phyloP scores from a whole-genome alignment of 495 filamentous ascomycete species.

The Cladorrhinum samala region DNA sequence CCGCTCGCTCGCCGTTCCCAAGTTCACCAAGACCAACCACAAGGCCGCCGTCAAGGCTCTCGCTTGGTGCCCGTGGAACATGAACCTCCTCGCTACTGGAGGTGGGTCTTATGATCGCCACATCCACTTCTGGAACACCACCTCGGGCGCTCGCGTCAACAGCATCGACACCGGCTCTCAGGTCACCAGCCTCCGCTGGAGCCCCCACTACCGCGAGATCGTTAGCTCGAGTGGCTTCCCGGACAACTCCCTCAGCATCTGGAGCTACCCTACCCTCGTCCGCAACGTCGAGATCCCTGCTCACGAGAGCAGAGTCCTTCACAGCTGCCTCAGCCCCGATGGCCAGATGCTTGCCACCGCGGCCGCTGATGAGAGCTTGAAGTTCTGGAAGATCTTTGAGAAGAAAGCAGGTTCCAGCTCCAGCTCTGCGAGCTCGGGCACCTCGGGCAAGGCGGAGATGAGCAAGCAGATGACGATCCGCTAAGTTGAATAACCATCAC shows the following conservation, averaged over 20 bases:
- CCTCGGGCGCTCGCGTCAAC: constrained; percentile 93
- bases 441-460: constrained; percentile 57
- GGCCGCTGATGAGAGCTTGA: constrained; percentile 90
- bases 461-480: constrained; percentile 97
- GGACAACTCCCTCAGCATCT: constrained; percentile 97
- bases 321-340: constrained; percentile 91
- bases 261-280: constrained; percentile 94
- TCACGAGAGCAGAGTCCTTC: constrained; percentile 94
- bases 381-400: constrained; percentile 99
- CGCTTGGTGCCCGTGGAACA: constrained; percentile 98
- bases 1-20: constrained; percentile 81
- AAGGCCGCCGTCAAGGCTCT: constrained; percentile 97
- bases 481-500: constrained; percentile 38
- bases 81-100: constrained; percentile 91
- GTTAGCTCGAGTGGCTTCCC: constrained; percentile 95
- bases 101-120: constrained; percentile 94
- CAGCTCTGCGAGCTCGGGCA: constrained; percentile 52
- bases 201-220: constrained; percentile 93
- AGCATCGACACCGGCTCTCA: constrained; percentile 97
- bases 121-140: constrained; percentile 99
- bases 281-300: constrained; percentile 98
- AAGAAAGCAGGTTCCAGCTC: constrained; percentile 74
- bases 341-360: constrained; percentile 96
- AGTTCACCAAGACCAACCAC: constrained; percentile 99
- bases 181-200: constrained; percentile 93